Evolutionary conservation across 163 green algal species (phyloP).

Genomic region (Trebouxiophyceae sp.): DNA sequence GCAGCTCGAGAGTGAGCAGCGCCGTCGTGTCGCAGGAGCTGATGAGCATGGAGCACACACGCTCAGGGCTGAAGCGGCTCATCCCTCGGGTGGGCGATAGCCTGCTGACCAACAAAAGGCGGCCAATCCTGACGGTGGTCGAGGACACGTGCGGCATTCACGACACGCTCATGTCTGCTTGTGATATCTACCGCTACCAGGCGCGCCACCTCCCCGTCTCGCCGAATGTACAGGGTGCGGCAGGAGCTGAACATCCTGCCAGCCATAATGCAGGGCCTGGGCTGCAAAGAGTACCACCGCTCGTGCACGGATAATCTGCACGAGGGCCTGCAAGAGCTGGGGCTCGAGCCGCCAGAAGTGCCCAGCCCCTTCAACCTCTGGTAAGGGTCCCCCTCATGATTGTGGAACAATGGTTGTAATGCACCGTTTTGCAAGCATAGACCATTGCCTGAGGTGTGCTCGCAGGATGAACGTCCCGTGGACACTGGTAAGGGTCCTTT

Average conservation of each 20-base stretch:
- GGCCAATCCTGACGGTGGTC: background rate
- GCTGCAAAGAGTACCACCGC: background rate
- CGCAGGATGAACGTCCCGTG: slow-evolving; percentile 1
- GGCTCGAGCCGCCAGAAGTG: background rate
- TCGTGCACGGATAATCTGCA: slow-evolving; percentile 1
- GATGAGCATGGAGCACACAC: slow-evolving; percentile 15
- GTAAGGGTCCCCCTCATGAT: too few relatives aligned
- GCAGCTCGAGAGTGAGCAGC: background rate
- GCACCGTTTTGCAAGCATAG: too few relatives aligned
- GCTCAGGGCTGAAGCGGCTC: slow-evolving; percentile 3
- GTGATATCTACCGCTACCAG: slow-evolving; percentile 3
- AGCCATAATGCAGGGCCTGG: background rate
- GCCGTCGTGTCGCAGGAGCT: slow-evolving; percentile 1
- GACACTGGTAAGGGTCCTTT: too few relatives aligned
- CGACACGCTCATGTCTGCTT: slow-evolving; percentile 2
- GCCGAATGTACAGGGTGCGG: too few relatives aligned
- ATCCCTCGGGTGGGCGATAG: slow-evolving; percentile 5
- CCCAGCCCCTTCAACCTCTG: background rate
- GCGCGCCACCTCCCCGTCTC: too few relatives aligned
- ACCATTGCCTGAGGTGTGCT: too few relatives aligned
- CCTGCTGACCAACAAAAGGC: background rate
- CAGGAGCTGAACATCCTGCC: background rate
- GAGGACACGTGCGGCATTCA: background rate
- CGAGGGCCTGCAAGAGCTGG: background rate
- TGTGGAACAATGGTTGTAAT: too few relatives aligned